Conservation (phyloP, 2,329 filamentous ascomycete species). For the Fusarium brachygibbosum region DNA sequence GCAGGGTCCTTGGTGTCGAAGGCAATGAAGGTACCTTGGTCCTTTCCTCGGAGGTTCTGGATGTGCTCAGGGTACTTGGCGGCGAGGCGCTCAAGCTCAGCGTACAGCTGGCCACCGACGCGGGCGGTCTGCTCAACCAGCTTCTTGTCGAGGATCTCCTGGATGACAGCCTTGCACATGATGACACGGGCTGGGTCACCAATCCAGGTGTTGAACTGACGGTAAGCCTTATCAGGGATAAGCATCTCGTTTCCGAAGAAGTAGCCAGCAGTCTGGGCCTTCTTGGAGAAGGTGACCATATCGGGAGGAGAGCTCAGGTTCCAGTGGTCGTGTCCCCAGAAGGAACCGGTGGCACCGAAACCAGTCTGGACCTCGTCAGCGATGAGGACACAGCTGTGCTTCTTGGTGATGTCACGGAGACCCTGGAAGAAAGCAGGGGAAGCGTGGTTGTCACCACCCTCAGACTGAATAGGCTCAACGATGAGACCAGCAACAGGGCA, state of each 20-base stretch:
- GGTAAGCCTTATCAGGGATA: slow-evolving; percentile 83
- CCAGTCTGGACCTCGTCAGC: slow-evolving; percentile 87
- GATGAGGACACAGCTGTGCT: slow-evolving; percentile 79
- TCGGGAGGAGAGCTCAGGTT: slow-evolving; percentile 78
- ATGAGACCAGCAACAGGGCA: slow-evolving; percentile 80
- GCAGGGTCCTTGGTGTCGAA: slow-evolving; percentile 81
- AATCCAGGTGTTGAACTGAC: slow-evolving; percentile 92
- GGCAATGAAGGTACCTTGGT: slow-evolving; percentile 83
- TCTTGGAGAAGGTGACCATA: slow-evolving; percentile 92
- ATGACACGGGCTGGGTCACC: slow-evolving; percentile 83
- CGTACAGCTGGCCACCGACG: slow-evolving; percentile 77
- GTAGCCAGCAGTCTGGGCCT: slow-evolving; percentile 87
- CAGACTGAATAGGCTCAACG: slow-evolving; percentile 84
- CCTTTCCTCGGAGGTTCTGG: slow-evolving; percentile 81
- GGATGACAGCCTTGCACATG: slow-evolving; percentile 81
- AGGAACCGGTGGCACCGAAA: slow-evolving; percentile 86
- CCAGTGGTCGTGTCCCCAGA: slow-evolving; percentile 93
- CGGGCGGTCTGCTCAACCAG: slow-evolving; percentile 75
- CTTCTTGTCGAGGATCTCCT: slow-evolving; percentile 77
- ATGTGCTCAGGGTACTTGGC: slow-evolving; percentile 77
- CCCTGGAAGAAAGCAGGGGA: slow-evolving; percentile 83
- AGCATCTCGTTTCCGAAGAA: slow-evolving; percentile 83
- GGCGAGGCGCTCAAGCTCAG: slow-evolving; percentile 72
- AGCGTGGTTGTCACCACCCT: slow-evolving; percentile 88
- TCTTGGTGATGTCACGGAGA: slow-evolving; percentile 78